Base-by-base conservation (phyloP, 495 filamentous ascomycete species). In the Aspergillus sclerotiicarbonarius region DNA sequence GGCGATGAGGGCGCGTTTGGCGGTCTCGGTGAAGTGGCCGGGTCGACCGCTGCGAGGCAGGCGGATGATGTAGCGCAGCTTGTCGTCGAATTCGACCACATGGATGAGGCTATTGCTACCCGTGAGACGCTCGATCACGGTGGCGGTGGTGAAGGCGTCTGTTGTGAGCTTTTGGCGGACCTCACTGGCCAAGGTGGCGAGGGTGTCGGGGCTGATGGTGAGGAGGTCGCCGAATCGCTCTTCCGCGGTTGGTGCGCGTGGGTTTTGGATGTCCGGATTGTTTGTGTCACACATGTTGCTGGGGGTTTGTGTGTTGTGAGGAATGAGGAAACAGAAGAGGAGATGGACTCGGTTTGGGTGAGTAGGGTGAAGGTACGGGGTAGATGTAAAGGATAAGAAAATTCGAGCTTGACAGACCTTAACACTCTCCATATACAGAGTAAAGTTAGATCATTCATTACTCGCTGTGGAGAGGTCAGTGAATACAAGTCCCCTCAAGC, bases 71-170 rank as follows among this genome's bases (percentile, higher is more conserved):
- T 32, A 50, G 15, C 31, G 29, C 21, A 50, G 47, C 47, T 31
- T 31, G 47, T 50, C 47, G 29, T 31, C 18, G 25, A 50, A 50
- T 32, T 32, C 47, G 47, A 32, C 25, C 10, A 50, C n/a, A 31
- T 50, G 47, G 15, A 50, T 50, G 20, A 50, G 47, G 13, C 16
- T 50, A 25, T 32, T 16, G 25, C 21, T 29, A 9, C 47, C 47
- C 8, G 13, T 7, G 25, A 29, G 16, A 9, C 31, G 47, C 12
- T 50, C 12, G 25, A 50, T 6, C 8, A 50, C 15, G 15, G 15
- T 1, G 25, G 47, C 47, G 2, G 47, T 15, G 37, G 37, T 41
- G 13, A 41, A 41, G 0, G 8, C 15, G 37, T 41, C 13, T 13
- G 37, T 41, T 13, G 37, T 41, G n/a, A 41, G 13, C 37, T 41